Base-by-base conservation (phyloP, 257 asterid species). In the Verbena officinalis region DNA sequence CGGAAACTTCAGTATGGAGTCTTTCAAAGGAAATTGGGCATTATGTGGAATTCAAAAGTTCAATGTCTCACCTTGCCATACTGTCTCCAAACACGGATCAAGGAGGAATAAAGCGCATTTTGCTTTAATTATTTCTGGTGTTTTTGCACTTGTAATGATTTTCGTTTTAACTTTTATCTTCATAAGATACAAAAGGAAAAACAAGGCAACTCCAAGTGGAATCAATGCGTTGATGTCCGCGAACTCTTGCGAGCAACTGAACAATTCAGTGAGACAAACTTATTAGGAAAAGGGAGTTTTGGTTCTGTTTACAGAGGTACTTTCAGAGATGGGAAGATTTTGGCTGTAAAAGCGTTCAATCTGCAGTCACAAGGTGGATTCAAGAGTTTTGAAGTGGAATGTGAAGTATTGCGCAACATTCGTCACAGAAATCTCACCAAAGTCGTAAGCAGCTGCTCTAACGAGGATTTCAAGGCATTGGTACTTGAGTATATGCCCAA, bases 401-500 rank as follows among this genome's bases (percentile, higher is more conserved):
- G 77, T 55, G 71, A 75, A 63, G 76, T 58, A 16, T 33, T 79
- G 1, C 21, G 75, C 9, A 71, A 56, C 31, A 56, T 79, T 56
- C 77, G 84, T 19, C 84, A 79, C 24, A 17, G 77, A 33, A 79
- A 75, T 62, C 74, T 79, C 7, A 42, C 48, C 0, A 68, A 68
- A 68, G 74, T 79, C 22, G 50, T 75, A 7, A 31, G 72, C 7
- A 72, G 71, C 19, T 79, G 81, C 65, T 65, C 81, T 24, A 79
- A 68, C 7, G 64, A 22, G 1, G 72, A 75, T 13, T 79, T 68
- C 24, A 75, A 68, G 43, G 76, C 78, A 2, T 27, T 79, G 8
- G 59, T 72, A 9, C 78, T 79, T 5, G 69, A 75, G 24, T 75
- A 62, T 68, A 72, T 75, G 81, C 73, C 73, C 4, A 75, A 68